A percentile compares a stretch with the other conserved stretches of the same genome.
Conservation (phyloP, 768 basidiomycete genomes). For the Rhizopogon salebrosus region DNA sequence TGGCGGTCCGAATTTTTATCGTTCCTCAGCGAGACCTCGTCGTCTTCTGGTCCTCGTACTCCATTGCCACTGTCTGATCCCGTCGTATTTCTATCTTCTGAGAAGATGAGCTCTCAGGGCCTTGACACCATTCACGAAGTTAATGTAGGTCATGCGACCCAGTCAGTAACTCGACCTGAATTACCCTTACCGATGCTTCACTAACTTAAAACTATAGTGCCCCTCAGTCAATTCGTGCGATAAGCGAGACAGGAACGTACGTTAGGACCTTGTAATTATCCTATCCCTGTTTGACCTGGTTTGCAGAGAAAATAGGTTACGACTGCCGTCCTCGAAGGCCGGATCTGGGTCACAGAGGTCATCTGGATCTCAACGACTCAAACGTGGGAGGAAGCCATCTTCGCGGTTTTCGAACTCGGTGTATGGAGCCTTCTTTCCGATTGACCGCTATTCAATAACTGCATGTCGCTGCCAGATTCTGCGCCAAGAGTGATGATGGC, state of each 20-base stretch:
- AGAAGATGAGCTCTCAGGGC: not conserved
- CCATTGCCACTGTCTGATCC: not conserved
- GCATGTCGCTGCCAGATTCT: not conserved
- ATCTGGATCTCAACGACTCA: not conserved
- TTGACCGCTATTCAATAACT: not conserved
- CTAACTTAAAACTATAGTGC: not conserved
- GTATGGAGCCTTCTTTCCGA: not conserved
- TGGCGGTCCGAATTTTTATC: not conserved
- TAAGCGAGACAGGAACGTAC: not conserved
- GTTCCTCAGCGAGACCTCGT: not conserved
- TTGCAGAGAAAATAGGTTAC: not conserved
- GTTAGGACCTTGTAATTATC: not conserved
- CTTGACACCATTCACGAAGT: not conserved
- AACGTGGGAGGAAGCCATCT: too few species aligned
- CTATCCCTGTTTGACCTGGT: not conserved
- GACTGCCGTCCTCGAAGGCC: too few species aligned
- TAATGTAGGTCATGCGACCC: not conserved
- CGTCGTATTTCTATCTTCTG: not conserved
- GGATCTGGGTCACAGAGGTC: not conserved
- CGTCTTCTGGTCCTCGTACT: not conserved
- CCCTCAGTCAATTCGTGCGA: too few species aligned
- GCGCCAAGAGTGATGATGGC: not conserved
- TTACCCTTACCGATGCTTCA: too few species aligned
- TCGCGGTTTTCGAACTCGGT: not conserved
- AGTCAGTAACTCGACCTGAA: not conserved